These are phyloP conservation scores for Clavaria fumosa DNA, from an alignment of 768 basidiomycete species.

Conservation along the genomic window DNA sequence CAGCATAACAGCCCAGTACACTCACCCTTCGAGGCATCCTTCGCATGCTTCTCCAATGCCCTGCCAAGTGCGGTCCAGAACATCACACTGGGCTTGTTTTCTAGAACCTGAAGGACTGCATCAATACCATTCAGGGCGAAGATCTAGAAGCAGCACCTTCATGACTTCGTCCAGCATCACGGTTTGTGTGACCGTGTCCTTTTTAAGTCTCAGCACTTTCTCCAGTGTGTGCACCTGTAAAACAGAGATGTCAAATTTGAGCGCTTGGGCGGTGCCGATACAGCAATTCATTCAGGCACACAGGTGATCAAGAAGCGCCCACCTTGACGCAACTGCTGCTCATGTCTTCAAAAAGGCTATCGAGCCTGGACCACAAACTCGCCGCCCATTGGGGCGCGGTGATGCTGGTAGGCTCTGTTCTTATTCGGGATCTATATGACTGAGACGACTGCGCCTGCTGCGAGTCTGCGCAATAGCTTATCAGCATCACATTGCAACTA, in stretches of 20 bases:
- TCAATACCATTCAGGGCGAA: not conserved
- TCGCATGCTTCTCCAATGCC: slow-evolving; percentile 67
- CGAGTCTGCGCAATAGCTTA: slow-evolving; percentile 9
- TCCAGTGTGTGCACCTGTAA: slow-evolving; percentile 83
- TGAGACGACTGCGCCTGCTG: no score
- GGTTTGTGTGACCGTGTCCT: slow-evolving; percentile 58
- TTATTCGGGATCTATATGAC: slow-evolving; percentile 67
- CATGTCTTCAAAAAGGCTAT: slow-evolving; percentile 77
- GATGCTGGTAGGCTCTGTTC: slow-evolving; percentile 80
- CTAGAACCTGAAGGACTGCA: slow-evolving; percentile 40
- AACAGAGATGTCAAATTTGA: not conserved
- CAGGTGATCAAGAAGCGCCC: slow-evolving; percentile 2
- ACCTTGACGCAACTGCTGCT: slow-evolving; percentile 84
- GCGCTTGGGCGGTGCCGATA: no score
- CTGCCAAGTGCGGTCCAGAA: slow-evolving; percentile 82
- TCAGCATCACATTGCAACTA: no score
- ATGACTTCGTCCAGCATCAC: slow-evolving; percentile 88
- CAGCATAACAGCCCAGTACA: not conserved
- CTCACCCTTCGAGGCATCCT: slow-evolving; percentile 68
- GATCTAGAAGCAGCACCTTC: slow-evolving; percentile 38
- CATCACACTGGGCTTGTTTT: slow-evolving; percentile 78
- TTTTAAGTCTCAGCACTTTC: slow-evolving; percentile 83
- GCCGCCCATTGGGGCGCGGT: slow-evolving; percentile 79
- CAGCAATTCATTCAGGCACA: not conserved
- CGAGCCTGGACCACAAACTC: slow-evolving; percentile 70